phyloP scores from a whole-genome alignment of 169 alveolate genomes.

The Eimeria brunetti region DNA sequence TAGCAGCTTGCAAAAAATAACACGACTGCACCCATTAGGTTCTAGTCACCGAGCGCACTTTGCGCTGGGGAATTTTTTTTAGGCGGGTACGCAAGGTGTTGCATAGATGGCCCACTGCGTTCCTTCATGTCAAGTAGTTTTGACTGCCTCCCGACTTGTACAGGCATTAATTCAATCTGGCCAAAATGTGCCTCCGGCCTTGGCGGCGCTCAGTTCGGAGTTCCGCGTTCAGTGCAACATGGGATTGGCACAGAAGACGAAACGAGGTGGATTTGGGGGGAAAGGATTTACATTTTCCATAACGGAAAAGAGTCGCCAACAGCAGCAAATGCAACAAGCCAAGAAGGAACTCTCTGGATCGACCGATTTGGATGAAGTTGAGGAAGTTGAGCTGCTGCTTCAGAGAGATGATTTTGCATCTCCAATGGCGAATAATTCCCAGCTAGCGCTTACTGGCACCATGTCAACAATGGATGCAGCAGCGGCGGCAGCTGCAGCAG shows the following conservation, averaged over 20 bases:
- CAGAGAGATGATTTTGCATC: constrained; percentile 43
- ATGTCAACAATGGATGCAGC: constrained; percentile 65
- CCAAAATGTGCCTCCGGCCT: constrained; percentile 91
- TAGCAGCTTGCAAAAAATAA: background rate
- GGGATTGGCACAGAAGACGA: constrained; percentile 91
- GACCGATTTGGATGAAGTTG: constrained; percentile 65
- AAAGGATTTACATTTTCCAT: constrained; percentile 96
- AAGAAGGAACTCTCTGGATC: constrained; percentile 89
- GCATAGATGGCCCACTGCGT: constrained; percentile 53
- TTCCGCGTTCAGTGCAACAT: constrained; percentile 86
- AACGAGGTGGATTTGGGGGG: constrained; percentile 96
- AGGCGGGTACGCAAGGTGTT: background rate
- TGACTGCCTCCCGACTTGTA: background rate
- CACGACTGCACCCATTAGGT: background rate
- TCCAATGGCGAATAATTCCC: background rate
- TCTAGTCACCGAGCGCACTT: background rate
- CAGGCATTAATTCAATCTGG: constrained; percentile 89
- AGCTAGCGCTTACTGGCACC: background rate
- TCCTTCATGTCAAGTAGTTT: background rate
- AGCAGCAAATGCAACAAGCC: constrained; percentile 91
- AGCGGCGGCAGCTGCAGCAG: constrained; percentile 58
- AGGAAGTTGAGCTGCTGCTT: constrained; percentile 71
- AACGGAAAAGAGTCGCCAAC: constrained; percentile 93
- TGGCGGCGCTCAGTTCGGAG: constrained; percentile 88
- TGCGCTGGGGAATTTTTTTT: background rate